Evolutionary conservation across 1,284 basidiomycete species (phyloP).

Genomic region (Boletus chippewaensis): DNA sequence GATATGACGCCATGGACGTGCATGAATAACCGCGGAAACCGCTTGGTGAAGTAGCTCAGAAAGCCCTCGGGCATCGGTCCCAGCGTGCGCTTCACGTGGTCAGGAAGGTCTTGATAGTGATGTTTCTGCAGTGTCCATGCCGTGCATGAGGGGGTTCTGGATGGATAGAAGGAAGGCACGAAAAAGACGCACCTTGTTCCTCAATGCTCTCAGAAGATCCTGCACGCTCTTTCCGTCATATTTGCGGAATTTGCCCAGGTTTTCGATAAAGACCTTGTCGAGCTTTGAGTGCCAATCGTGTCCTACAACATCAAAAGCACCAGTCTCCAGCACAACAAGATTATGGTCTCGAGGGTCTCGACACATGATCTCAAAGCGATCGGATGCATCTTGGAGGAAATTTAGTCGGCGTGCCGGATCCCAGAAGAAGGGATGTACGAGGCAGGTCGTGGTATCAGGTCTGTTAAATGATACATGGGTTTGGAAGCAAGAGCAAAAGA

Average conservation of each 20-base stretch:
- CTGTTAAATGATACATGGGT: conserved; percentile 36
- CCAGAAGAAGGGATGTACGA: conserved; percentile 98
- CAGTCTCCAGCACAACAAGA: conserved; percentile 71
- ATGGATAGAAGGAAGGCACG: neutral
- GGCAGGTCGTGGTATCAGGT: conserved; percentile 80
- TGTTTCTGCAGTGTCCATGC: conserved; percentile 65
- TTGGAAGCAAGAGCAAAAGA: neutral
- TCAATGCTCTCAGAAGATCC: conserved; percentile 85
- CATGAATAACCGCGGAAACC: conserved; percentile 88
- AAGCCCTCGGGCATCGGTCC: conserved; percentile 91
- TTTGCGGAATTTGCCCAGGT: conserved; percentile 93
- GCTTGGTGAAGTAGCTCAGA: conserved; percentile 84
- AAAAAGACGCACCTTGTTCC: conserved; percentile 76
- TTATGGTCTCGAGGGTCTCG: conserved; percentile 80
- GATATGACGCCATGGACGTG: conserved; percentile 84
- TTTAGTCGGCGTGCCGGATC: conserved; percentile 76
- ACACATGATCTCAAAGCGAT: conserved; percentile 97
- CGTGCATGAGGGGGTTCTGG: conserved; percentile 4
- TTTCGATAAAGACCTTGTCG: conserved; percentile 88
- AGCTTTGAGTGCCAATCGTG: conserved; percentile 84
- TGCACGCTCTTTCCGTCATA: conserved; percentile 90
- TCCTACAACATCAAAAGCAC: conserved; percentile 65
- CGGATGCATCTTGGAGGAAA: conserved; percentile 95
- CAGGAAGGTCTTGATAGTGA: conserved; percentile 94
- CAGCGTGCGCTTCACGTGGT: conserved; percentile 80